Evolutionary conservation across 768 basidiomycete genomes (phyloP), one percentile per base, ranked within the genome.

Genomic region (Paxillus ammoniavirescens): DNA sequence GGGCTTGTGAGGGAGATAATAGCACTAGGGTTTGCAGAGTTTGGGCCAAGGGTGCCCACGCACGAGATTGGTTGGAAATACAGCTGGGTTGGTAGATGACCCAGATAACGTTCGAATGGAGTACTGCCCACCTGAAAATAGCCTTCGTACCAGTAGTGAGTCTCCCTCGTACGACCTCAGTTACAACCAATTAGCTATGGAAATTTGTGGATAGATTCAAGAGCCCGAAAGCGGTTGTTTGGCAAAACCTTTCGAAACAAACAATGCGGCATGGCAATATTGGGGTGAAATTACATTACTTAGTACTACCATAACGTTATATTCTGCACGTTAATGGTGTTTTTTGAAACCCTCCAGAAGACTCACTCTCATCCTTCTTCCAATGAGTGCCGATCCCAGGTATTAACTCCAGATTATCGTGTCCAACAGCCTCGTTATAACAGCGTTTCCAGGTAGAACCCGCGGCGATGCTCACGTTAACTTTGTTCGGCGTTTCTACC

Each of bases 21-120:
- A 28, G 21, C 14, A 28, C 26, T 9, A 15, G 31, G 38, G 30
- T 4, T 10, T 45, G 5, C 33, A 47, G 17, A 36, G 26, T 10
- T 30, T 42, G 65, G 65, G 60, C 14, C 47, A 60, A 65, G 65
- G 65, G 65, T 21, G 41, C 48, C 53, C 56, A 43, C 14, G 37
- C 38, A 45, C 28, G 38, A 48, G 40, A 41, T 38, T 21, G 10
- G 8, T 43, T 17, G 35, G 47, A 48, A 23, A 23, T 12, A 35
- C 10, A n/a, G 8, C 18, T 21, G 6, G 26, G 26, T 26, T 2
- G 26, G 26, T 4, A 26, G 26, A 26, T 6, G 26, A 26, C 5
- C 26, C 26, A 26, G 26, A 26, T 26, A 26, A 26, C 36, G 13
- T 37, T 23, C 8, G 45, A 15, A 36, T 35, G 9, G 13, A 36